Percentiles rank a stretch among this genome's conserved stretches.
phyloP scores from a whole-genome alignment of 106 monocot genomes.

The Dactylorhiza incarnata region DNA sequence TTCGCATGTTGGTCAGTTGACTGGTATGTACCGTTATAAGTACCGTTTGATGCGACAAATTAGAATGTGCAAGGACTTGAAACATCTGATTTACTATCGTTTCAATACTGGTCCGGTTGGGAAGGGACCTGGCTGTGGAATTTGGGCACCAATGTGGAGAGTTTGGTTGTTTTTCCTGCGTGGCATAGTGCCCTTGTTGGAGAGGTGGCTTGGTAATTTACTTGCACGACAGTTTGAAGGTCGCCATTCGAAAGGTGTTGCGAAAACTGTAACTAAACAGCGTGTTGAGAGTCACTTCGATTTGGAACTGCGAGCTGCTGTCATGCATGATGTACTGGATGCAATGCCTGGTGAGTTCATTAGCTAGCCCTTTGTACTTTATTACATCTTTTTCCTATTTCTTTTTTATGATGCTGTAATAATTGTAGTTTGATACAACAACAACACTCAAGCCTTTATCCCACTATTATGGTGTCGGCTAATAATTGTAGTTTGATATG shows the following conservation, averaged over 20 bases:
- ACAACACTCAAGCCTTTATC: too few species aligned
- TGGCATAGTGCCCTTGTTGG: constrained; percentile 94
- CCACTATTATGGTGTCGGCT: too few species aligned
- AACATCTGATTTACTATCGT: constrained; percentile 97
- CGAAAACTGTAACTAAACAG: constrained; percentile 98
- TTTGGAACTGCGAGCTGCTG: constrained; percentile 98
- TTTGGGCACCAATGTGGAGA: constrained; percentile 99
- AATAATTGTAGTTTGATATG: background rate
- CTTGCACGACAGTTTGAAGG: constrained; percentile 98
- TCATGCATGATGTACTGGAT: constrained; percentile 99
- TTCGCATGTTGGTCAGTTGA: constrained; percentile 98
- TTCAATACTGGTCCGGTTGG: constrained; percentile 99
- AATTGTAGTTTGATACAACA: background rate
- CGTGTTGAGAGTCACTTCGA: constrained; percentile 99
- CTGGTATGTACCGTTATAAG: constrained; percentile 99
- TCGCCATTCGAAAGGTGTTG: constrained; percentile 97
- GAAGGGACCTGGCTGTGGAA: constrained; percentile 96
- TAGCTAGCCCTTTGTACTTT: background rate
- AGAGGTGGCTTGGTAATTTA: constrained; percentile 96
- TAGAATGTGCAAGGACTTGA: constrained; percentile 99
- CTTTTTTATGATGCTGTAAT: background rate
- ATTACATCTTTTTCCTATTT: background rate
- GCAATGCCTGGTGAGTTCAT: constrained; percentile 86
- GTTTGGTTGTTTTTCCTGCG: constrained; percentile 99
- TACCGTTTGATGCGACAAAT: constrained; percentile 97